Conservation (phyloP, 257 asterid species). For the Solanum phureja region DNA sequence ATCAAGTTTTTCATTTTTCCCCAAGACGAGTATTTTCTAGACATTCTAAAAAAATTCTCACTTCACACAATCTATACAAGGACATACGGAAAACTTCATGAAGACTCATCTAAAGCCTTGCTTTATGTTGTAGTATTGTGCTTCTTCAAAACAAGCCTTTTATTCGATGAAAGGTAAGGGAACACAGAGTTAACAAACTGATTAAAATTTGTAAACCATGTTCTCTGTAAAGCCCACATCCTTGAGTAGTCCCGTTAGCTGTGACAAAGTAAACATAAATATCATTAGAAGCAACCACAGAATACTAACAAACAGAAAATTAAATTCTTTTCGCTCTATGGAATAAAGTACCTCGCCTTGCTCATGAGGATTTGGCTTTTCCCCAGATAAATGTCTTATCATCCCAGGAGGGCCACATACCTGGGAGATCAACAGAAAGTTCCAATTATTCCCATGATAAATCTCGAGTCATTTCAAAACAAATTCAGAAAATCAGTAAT, state of each 20-base stretch:
- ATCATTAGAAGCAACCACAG: neutral
- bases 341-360: conserved; percentile 78
- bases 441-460: neutral
- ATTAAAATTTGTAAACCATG: conserved; percentile 82
- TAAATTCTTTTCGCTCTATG: neutral
- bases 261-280: conserved; percentile 10
- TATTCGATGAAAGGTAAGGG: neutral
- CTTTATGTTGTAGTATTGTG: neutral
- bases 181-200: neutral
- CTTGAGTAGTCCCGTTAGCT: conserved; percentile 75
- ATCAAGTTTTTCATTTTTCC: neutral
- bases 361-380: conserved; percentile 63
- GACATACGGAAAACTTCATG: neutral
- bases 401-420: conserved; percentile 99
- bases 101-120: neutral
- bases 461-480: neutral
- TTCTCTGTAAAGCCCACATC: conserved; percentile 65
- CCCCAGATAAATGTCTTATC: conserved; percentile 86
- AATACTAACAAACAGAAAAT: neutral
- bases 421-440: conserved; percentile 27
- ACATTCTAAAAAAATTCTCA: neutral
- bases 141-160: neutral
- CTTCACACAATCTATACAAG: neutral
- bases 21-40: neutral
- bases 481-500: neutral